Evolutionary conservation across 148 eudicot species (phyloP).

Genomic region (Rhododendron ferrugineum): DNA sequence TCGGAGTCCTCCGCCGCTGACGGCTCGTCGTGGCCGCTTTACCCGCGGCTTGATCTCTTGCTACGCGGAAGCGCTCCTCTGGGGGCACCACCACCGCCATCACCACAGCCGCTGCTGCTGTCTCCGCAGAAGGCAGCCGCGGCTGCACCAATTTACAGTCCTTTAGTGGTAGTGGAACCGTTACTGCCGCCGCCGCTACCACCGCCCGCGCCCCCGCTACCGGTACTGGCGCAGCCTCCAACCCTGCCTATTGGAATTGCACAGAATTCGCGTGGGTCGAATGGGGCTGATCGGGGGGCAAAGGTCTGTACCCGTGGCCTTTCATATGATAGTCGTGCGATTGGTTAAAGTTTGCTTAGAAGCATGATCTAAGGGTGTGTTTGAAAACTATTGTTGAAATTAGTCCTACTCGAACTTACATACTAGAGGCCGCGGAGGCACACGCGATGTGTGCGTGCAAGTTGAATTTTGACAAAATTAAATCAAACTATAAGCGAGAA

Average conservation of each 20-base stretch:
- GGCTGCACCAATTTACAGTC: not conserved
- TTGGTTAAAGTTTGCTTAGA: not conserved
- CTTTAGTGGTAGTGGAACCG: conserved; percentile 19
- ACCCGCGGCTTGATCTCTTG: conserved; percentile 54
- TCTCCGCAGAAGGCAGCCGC: conserved; percentile 1
- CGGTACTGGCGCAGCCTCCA: conserved; percentile 1
- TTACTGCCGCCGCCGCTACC: not conserved
- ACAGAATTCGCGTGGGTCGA: conserved; percentile 45
- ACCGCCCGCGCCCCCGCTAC: not conserved
- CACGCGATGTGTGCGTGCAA: too few relatives aligned
- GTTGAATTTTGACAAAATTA: too few relatives aligned
- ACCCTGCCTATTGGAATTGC: conserved; percentile 25
- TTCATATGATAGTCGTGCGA: not conserved
- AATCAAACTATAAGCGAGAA: too few relatives aligned
- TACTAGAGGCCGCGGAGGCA: too few relatives aligned
- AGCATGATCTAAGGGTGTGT: not conserved
- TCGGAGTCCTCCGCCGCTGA: conserved; percentile 69
- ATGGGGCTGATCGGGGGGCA: conserved; percentile 36
- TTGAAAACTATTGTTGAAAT: not conserved
- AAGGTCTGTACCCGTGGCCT: conserved; percentile 37
- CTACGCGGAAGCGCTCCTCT: conserved; percentile 51
- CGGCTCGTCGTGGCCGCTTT: conserved; percentile 80
- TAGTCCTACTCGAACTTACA: too few relatives aligned
- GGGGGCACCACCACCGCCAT: not conserved
- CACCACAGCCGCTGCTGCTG: not conserved